Evolutionary conservation across 2,329 filamentous ascomycete species (phyloP).

Genomic region (Trichoderma aggressivum): DNA sequence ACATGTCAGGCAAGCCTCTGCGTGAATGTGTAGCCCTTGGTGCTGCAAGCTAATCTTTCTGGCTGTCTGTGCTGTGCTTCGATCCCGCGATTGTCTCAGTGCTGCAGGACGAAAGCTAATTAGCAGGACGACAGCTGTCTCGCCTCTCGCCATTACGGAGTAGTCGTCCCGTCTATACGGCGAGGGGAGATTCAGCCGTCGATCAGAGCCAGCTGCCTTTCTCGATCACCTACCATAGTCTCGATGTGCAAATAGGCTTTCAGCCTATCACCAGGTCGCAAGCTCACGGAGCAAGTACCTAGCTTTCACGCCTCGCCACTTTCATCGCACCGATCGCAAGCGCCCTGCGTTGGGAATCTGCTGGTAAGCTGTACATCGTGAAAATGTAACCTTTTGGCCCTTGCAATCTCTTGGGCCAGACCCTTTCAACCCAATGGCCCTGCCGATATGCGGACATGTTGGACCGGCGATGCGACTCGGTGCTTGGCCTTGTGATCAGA

Average conservation of each 20-base stretch:
- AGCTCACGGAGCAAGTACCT: neutral
- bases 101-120: neutral
- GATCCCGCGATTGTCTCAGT: neutral
- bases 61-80: neutral
- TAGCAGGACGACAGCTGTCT: neutral
- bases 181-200: neutral
- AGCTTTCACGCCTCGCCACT: neutral
- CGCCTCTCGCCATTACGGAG: neutral
- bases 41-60: neutral
- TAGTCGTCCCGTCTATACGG: neutral
- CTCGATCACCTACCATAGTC: neutral
- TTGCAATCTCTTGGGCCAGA: neutral
- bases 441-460: neutral
- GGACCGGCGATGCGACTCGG: neutral
- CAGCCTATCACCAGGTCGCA: neutral
- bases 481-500: neutral
- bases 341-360: neutral
- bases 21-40: neutral
- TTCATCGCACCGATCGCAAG: neutral
- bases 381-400: neutral
- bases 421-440: neutral
- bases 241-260: slow-evolving; percentile 1
- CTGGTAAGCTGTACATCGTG: neutral
- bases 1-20: neutral
- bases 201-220: neutral